Percentiles rank a stretch among this genome's conserved stretches.
Conservation (phyloP, 345 rosid species). For the Kernera saxatilis region DNA sequence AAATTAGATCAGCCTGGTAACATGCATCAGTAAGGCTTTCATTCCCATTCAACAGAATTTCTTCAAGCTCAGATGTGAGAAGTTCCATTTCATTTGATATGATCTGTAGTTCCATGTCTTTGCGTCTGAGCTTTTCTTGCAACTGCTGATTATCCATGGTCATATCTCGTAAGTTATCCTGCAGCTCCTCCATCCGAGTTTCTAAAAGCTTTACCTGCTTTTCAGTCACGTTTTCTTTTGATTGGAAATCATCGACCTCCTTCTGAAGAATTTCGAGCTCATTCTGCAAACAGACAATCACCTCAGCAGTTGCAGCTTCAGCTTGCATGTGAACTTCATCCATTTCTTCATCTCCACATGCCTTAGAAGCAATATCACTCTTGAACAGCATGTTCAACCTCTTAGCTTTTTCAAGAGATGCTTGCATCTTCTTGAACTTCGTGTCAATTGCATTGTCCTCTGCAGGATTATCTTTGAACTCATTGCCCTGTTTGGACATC, state of each 20-base stretch:
- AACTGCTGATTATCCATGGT: slow-evolving; percentile 54
- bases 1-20: slow-evolving; percentile 61
- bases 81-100: slow-evolving; percentile 74
- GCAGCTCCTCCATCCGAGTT: slow-evolving; percentile 47
- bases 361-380: slow-evolving; percentile 54
- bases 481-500: slow-evolving; percentile 50
- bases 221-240: slow-evolving; percentile 55
- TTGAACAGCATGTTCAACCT: slow-evolving; percentile 62
- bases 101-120: slow-evolving; percentile 49
- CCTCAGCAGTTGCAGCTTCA: slow-evolving; percentile 92
- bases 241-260: slow-evolving; percentile 58
- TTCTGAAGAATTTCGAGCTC: slow-evolving; percentile 82
- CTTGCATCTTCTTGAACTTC: slow-evolving; percentile 78
- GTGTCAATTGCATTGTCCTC: slow-evolving; percentile 38
- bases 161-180: slow-evolving; percentile 37
- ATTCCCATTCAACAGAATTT: slow-evolving; percentile 61
- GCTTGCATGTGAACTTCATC: slow-evolving; percentile 63
- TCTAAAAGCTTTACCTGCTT: slow-evolving; percentile 41
- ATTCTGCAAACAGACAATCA: slow-evolving; percentile 86
- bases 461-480: slow-evolving; percentile 38
- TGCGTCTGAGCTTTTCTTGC: slow-evolving; percentile 46
- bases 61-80: slow-evolving; percentile 64
- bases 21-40: slow-evolving; percentile 62
- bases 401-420: slow-evolving; percentile 83
- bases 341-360: slow-evolving; percentile 70